Base-by-base conservation (phyloP, 345 rosid genomes). In the Chamaenerion angustifolium region DNA sequence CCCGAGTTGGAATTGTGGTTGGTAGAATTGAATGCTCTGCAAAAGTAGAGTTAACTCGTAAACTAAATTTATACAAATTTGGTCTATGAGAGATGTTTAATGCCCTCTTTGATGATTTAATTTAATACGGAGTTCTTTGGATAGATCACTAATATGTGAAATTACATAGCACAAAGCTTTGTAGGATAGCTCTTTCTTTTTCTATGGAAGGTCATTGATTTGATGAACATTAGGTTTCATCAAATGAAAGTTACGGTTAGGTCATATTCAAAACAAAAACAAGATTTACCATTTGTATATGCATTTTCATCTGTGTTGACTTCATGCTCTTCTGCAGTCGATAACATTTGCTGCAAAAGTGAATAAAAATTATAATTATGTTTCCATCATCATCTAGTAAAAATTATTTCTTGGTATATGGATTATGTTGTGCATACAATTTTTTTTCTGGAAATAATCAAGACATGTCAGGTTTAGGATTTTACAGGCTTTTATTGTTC, bases 1-100 rank as follows among this genome's bases (percentile, higher is more conserved):
- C 95, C 71, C 95, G 66, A 58, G 48, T 71, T 2, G 60, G 66
- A 15, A 37, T 46, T 68, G 52, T 56, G 46, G 60, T 72, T 58
- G 65, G 50, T 49, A 66, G 62, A 52, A 46, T 42, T 14, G 55
- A 56, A 40, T 49, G 61, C 67, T 65, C 89, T 82, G 76, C 64
- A 46, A 64, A 61, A 58, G 10, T 31, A 31, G 4, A 3, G 37
- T 31, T 31, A 31, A 31, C 37, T 31, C 37, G 37, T 31, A 7
- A 31, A 31, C 2, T 31, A 31, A 31, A 31, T 31, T 7, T 3
- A 31, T 31, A 31, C 8, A 31, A 3, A 5, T 0, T 31, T 0
- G 37, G 37, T 3, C 8, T 3, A 31, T 31, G 10, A 31, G 8
- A 25, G 45, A 37, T 37, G 13, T 25, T 4, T 15, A 4, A 3